Evolutionary conservation across 805 yeast species (phyloP).

Genomic region (Torulaspora quercuum): DNA sequence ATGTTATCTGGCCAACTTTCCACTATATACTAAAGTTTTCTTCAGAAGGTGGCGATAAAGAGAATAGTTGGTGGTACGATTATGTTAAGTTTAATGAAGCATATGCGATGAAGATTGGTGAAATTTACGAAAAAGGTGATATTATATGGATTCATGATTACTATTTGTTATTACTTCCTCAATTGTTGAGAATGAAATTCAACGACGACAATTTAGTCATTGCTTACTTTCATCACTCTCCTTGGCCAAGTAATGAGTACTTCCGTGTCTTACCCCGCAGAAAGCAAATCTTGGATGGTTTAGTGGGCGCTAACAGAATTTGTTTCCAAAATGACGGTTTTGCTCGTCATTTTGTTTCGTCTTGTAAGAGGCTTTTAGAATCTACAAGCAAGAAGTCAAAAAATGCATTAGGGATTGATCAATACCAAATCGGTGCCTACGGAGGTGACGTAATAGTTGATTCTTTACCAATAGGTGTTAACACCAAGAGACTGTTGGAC

Average conservation of each 20-base stretch:
- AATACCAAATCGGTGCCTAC: constrained; percentile 54
- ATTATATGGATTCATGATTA: constrained; percentile 92
- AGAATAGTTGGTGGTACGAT: constrained; percentile 79
- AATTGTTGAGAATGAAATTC: constrained; percentile 70
- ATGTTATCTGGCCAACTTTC: constrained; percentile 88
- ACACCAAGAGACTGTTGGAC: constrained; percentile 60
- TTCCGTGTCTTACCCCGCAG: constrained; percentile 86
- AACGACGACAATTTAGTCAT: constrained; percentile 59
- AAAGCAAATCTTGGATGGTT: constrained; percentile 77
- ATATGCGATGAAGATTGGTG: constrained; percentile 72
- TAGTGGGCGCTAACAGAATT: constrained; percentile 83
- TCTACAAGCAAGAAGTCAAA: constrained; percentile 52
- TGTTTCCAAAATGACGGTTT: constrained; percentile 85
- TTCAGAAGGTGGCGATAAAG: constrained; percentile 58
- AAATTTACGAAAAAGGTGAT: constrained; percentile 81
- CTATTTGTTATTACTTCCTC: constrained; percentile 77
- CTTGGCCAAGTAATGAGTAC: constrained; percentile 94
- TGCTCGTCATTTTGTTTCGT: constrained; percentile 84
- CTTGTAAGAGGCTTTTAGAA: constrained; percentile 85
- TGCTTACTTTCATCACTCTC: constrained; percentile 79
- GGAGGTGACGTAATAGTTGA: constrained; percentile 74
- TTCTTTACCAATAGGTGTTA: constrained; percentile 86
- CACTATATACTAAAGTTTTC: constrained; percentile 85
- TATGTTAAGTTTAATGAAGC: constrained; percentile 89
- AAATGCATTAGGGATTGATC: constrained; percentile 30